Percentiles rank a stretch among this genome's conserved stretches.
These are phyloP conservation scores for Suillus placidus DNA, from an alignment of 768 basidiomycete genomes.

Conservation along the genomic window DNA sequence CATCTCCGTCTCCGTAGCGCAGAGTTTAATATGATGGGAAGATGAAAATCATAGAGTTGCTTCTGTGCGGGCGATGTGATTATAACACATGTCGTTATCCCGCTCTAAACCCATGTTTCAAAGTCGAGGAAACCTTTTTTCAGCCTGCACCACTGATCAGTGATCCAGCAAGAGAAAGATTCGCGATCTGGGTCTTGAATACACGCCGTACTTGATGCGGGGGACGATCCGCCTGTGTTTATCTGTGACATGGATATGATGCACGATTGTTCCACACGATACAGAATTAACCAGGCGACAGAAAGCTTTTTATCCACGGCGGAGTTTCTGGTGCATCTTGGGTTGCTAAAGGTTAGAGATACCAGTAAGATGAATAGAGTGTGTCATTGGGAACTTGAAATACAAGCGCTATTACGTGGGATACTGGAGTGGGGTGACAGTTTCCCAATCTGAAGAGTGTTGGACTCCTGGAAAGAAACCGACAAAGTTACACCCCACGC, in stretches of 20 bases:
- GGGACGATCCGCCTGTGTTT: background rate
- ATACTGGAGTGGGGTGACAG: background rate
- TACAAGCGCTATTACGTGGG: background rate
- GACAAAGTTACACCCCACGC: background rate
- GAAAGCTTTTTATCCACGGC: background rate
- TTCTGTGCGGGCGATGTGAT: slow-evolving; percentile 4
- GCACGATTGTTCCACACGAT: no score
- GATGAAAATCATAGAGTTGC: background rate
- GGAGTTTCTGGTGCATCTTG: background rate
- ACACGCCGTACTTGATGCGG: background rate
- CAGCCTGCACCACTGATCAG: background rate
- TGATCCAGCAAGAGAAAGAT: background rate
- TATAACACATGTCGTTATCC: background rate
- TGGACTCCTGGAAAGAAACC: background rate
- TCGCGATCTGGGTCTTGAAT: background rate
- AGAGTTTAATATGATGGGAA: background rate
- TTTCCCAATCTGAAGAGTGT: background rate
- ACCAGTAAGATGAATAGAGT: background rate
- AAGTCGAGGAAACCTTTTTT: slow-evolving; percentile 4
- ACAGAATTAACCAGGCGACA: background rate
- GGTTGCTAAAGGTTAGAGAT: background rate
- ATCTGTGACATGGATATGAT: background rate
- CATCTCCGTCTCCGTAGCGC: background rate
- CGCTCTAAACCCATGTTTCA: slow-evolving; percentile 3
- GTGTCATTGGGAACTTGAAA: background rate